phyloP scores from a whole-genome alignment of 306 rosid genomes.

The Vicia faba region DNA sequence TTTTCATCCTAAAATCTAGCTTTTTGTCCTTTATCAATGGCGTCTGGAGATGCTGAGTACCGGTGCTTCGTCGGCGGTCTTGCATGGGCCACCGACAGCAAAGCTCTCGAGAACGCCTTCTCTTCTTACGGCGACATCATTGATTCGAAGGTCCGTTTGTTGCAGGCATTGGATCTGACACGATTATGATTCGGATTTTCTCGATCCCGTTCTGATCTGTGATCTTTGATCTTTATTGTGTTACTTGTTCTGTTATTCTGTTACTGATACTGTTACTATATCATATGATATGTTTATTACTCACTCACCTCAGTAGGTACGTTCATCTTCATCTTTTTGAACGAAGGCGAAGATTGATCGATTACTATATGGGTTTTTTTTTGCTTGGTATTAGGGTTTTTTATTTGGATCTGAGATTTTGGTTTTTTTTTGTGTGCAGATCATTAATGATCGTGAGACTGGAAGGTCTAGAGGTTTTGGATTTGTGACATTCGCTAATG shows the following conservation, averaged over 20 bases:
- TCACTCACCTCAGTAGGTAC: constrained; percentile 69
- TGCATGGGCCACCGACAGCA: constrained; percentile 87
- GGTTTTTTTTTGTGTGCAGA: constrained; percentile 24
- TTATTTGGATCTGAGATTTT: constrained; percentile 25
- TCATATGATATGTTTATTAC: constrained; percentile 41
- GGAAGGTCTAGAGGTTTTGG: constrained; percentile 19
- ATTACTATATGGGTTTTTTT: constrained; percentile 16
- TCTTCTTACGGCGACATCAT: constrained; percentile 61
- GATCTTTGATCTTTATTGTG: constrained; percentile 49
- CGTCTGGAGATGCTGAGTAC: constrained; percentile 66
- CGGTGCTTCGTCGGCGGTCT: constrained; percentile 97
- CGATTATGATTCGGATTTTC: constrained; percentile 56
- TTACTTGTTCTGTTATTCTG: constrained; percentile 60
- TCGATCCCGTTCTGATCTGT: constrained; percentile 50
- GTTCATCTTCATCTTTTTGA: constrained; percentile 24
- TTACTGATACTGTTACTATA: constrained; percentile 46
- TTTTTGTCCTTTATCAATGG: constrained; percentile 43
- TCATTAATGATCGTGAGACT: constrained; percentile 72
- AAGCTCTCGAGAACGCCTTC: constrained; percentile 67
- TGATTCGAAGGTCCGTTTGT: constrained; percentile 96
- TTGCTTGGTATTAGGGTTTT: background rate
- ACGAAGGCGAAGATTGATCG: constrained; percentile 7
- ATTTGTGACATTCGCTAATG: constrained; percentile 6
- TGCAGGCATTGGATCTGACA: constrained; percentile 75
- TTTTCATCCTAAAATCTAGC: background rate